Evolutionary conservation across 768 basidiomycete species (phyloP), one percentile per base, ranked within the genome.

Genomic region (Leccinum olivaceopallidum): DNA sequence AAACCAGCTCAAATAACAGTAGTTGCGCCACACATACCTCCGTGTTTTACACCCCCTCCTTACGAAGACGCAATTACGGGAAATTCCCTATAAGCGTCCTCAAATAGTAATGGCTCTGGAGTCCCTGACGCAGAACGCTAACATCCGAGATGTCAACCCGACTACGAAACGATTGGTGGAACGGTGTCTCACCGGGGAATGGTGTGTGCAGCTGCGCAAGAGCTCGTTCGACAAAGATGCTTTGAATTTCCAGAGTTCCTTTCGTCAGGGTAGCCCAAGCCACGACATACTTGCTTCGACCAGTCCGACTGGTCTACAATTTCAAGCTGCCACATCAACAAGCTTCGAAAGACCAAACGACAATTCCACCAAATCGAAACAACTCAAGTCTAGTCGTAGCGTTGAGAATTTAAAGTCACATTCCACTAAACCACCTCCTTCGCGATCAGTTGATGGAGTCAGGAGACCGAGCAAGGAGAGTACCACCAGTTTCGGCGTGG

Each of bases 1-100:
- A 60, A 58, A 22, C 37, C 37, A 57, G 60, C 59, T 47, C 61
- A 44, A 42, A 22, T 50, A 7, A 3, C 66, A 94, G 88, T 57
- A 71, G 72, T 81, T 98, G 49, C 92, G 94, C 53, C 96, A 99
- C 72, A 98, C 96, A 1, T 99, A 95, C 72, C 88, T 98, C 34
- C 92, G 97, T 20, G 97, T 99, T 10, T 81, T 99, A 16, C 93
- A 98, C 69, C 97, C 96, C 0, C 86, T 99, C 5, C 83, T 99
- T 48, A 94, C 91, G 10, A 94, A 92, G 73, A 98, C 96, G 0
- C 97, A 99, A 73, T 81, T 99, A 6, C 86, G 86, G 13, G 78
- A 84, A 14, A 76, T 87, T 59, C 91, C 94, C 0, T 98, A 98
- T 78, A 99, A 99, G 71, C 90, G 95, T 8, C 81, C 89, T 2